Percentiles rank a stretch among this genome's conserved stretches.
These are phyloP conservation scores for Hortiboletus rubellus DNA, from an alignment of 1,284 basidiomycete species.

Conservation along the genomic window DNA sequence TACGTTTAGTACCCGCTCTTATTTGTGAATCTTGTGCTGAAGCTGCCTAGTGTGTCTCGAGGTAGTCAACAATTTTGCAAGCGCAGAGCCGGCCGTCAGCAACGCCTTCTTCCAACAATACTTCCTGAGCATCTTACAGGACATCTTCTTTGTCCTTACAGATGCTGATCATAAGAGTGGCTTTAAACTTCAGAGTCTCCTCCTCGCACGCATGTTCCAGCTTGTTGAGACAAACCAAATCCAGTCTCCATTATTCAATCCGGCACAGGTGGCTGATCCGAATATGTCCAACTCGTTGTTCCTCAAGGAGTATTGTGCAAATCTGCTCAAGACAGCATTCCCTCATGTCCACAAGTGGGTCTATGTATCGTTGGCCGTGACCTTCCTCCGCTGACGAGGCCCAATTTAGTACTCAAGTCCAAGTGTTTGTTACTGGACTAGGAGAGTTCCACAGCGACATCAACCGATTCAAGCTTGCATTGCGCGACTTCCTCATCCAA, in stretches of 20 bases:
- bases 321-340: conserved; percentile 86
- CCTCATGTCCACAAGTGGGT: conserved; percentile 84
- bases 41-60: conserved; percentile 79
- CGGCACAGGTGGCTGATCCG: conserved; percentile 70
- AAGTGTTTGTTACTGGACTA: conserved; percentile 78
- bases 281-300: conserved; percentile 81
- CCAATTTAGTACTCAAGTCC: conserved; percentile 61
- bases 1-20: conserved; percentile 41
- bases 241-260: conserved; percentile 85
- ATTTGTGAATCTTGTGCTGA: conserved; percentile 7
- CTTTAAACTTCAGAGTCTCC: conserved; percentile 86
- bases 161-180: conserved; percentile 99
- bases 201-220: conserved; percentile 94
- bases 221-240: conserved; percentile 86
- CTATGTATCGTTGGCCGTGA: not conserved
- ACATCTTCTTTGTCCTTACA: conserved; percentile 97
- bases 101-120: conserved; percentile 90
- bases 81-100: conserved; percentile 74
- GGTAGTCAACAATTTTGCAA: conserved; percentile 94
- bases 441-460: conserved; percentile 89
- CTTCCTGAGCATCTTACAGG: conserved; percentile 91
- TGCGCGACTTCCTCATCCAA: conserved; percentile 90
- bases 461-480: conserved; percentile 91
- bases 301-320: conserved; percentile 87
- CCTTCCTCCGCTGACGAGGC: conserved; percentile 12